Percentiles rank a stretch among this genome's conserved stretches.
Evolutionary conservation across 2,329 filamentous ascomycete species (phyloP).

Genomic region (Huntiella moniliformis): DNA sequence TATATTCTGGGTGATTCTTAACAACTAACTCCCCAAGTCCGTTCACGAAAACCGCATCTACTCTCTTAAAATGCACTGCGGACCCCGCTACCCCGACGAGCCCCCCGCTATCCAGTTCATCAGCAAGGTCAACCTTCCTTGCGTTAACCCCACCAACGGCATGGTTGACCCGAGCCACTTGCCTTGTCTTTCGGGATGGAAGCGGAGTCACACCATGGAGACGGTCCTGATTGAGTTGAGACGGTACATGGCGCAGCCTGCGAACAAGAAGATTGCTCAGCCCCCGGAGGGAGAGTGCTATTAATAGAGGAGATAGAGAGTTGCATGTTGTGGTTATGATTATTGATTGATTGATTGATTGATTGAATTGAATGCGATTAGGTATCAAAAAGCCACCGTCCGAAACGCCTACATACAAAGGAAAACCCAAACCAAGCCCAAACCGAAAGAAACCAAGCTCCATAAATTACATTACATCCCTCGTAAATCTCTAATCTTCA

Average conservation of each 20-base stretch:
- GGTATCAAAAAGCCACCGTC: not conserved
- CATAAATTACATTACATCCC: too few species aligned
- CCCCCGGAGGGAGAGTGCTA: slow-evolving; percentile 62
- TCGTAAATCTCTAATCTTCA: slow-evolving; percentile 17
- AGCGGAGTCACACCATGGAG: slow-evolving; percentile 86
- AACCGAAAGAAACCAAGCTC: not conserved
- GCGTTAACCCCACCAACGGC: slow-evolving; percentile 65
- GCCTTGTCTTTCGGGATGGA: slow-evolving; percentile 77
- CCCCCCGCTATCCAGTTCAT: slow-evolving; percentile 85
- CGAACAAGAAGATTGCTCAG: slow-evolving; percentile 89
- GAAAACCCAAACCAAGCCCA: slow-evolving; percentile 1
- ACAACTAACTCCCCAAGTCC: slow-evolving; percentile 35
- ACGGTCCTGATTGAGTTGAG: slow-evolving; percentile 74
- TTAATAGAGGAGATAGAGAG: slow-evolving; percentile 5
- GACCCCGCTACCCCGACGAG: slow-evolving; percentile 67
- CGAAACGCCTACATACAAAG: not conserved
- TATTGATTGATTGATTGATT: not conserved
- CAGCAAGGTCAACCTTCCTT: slow-evolving; percentile 90
- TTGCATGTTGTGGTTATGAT: not conserved
- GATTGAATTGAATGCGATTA: not conserved
- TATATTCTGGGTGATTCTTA: not conserved
- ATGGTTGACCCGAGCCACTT: slow-evolving; percentile 70
- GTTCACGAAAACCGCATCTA: slow-evolving; percentile 98
- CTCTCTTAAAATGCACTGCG: slow-evolving; percentile 92
- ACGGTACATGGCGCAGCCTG: slow-evolving; percentile 81